A percentile compares a stretch with the other conserved stretches of the same genome.
These are phyloP conservation scores for Sugiyamaella qingdaonensis DNA, from an alignment of 805 yeast genomes.

Conservation along the genomic window DNA sequence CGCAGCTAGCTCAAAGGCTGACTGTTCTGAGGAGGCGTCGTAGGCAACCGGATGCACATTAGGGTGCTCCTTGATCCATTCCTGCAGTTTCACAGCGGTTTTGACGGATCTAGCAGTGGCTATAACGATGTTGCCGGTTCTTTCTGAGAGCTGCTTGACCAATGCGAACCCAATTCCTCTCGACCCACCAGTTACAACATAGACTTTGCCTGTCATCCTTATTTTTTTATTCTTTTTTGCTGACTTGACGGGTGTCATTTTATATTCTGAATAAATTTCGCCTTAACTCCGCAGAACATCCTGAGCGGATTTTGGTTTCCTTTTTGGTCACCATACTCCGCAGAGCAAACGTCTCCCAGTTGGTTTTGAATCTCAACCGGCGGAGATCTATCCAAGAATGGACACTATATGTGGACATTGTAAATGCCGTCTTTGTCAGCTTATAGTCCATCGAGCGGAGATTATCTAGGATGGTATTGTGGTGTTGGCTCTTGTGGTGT, in stretches of 20 bases:
- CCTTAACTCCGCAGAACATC: neutral
- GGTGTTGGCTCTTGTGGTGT: too few species aligned
- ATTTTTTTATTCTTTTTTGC: neutral
- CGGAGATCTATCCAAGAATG: too few species aligned
- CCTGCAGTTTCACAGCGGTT: conserved; percentile 14
- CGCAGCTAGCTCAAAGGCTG: conserved; percentile 19
- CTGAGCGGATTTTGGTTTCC: neutral
- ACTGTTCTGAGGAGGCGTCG: conserved; percentile 22
- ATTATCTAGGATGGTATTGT: too few species aligned
- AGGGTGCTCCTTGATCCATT: conserved; percentile 8
- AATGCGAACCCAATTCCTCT: conserved; percentile 37
- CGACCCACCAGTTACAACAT: conserved; percentile 34
- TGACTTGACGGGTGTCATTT: too few species aligned
- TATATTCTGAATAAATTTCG: neutral
- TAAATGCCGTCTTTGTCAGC: too few species aligned
- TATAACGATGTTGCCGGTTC: conserved; percentile 25
- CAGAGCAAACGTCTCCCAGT: too few species aligned
- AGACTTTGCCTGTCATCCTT: conserved; percentile 26
- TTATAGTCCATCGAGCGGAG: too few species aligned
- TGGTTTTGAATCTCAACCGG: too few species aligned
- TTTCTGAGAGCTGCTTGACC: conserved; percentile 26
- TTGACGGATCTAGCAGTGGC: conserved; percentile 22
- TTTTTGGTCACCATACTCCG: too few species aligned
- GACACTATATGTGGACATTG: too few species aligned
- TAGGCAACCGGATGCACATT: conserved; percentile 28